Evolutionary conservation across 768 basidiomycete species (phyloP).

Genomic region (Mycena vitilis): DNA sequence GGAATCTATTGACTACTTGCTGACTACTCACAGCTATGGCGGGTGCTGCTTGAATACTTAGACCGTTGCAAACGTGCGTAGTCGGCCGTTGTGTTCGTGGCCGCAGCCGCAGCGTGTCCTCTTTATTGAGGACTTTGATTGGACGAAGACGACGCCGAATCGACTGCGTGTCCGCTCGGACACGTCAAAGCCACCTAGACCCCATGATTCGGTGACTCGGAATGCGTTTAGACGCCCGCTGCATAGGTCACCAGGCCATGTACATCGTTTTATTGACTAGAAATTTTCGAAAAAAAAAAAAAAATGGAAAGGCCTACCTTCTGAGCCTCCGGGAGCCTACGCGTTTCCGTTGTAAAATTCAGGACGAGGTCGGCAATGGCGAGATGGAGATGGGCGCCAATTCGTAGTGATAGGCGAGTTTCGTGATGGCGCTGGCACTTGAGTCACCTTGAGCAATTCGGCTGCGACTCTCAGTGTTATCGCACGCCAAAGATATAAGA

Average conservation of each 20-base stretch:
- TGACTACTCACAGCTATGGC: too few relatives aligned
- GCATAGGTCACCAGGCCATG: background rate
- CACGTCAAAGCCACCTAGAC: constrained; percentile 7
- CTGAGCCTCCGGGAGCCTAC: background rate
- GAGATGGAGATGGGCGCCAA: too few relatives aligned
- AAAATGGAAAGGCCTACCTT: background rate
- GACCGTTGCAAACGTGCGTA: background rate
- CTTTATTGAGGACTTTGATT: background rate
- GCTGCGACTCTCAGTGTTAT: constrained; percentile 17
- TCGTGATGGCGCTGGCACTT: background rate
- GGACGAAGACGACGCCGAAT: background rate
- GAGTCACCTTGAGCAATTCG: constrained; percentile 17
- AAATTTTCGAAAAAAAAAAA: background rate
- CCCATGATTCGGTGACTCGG: constrained; percentile 29
- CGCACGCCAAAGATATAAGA: constrained; percentile 19
- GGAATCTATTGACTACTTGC: too few relatives aligned
- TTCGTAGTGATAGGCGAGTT: background rate
- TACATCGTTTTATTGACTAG: background rate
- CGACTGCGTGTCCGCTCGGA: constrained; percentile 24
- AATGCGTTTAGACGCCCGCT: constrained; percentile 24
- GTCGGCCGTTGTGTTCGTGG: constrained; percentile 15
- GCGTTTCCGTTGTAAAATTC: background rate
- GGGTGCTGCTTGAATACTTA: too few relatives aligned
- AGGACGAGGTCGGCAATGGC: background rate
- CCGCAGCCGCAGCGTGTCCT: constrained; percentile 25